A percentile compares a stretch with the other conserved stretches of the same genome.
These are phyloP conservation scores for Arctium minus DNA, from an alignment of 129 eudicot genomes.

Conservation along the genomic window DNA sequence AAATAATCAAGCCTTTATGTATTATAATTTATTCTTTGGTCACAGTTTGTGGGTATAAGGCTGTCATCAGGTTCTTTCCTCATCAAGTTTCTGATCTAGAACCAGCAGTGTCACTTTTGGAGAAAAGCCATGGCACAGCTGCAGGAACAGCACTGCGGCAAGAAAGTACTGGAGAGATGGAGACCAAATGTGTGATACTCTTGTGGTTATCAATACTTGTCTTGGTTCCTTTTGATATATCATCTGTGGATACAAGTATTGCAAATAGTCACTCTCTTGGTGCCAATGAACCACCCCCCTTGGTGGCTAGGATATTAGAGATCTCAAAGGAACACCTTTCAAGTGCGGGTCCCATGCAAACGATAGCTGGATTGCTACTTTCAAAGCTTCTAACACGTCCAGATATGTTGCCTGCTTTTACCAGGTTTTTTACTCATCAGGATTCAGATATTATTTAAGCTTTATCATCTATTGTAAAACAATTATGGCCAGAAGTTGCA, in stretches of 20 bases:
- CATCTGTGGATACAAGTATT: slow-evolving; percentile 91
- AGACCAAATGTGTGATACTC: slow-evolving; percentile 82
- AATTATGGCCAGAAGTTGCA: neutral
- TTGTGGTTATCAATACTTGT: slow-evolving; percentile 92
- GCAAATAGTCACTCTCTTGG: slow-evolving; percentile 33
- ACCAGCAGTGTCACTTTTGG: slow-evolving; percentile 85
- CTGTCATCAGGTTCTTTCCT: slow-evolving; percentile 89
- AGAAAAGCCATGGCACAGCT: slow-evolving; percentile 62
- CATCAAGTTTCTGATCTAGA: slow-evolving; percentile 98
- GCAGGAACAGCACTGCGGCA: slow-evolving; percentile 64
- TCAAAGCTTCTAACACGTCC: slow-evolving; percentile 94
- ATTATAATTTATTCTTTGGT: slow-evolving; percentile 77
- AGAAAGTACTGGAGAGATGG: slow-evolving; percentile 99
- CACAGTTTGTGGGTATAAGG: slow-evolving; percentile 92
- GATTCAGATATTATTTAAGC: neutral
- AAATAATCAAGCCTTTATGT: slow-evolving; percentile 68
- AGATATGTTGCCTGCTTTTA: slow-evolving; percentile 81
- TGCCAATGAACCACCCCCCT: slow-evolving; percentile 68
- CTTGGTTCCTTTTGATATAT: slow-evolving; percentile 89
- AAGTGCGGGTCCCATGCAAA: slow-evolving; percentile 93
- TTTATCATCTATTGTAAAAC: neutral
- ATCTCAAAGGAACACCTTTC: slow-evolving; percentile 82
- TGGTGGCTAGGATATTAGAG: slow-evolving; percentile 66
- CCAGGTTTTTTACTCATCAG: slow-evolving; percentile 45
- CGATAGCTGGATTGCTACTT: slow-evolving; percentile 83